These are phyloP conservation scores for Neurospora terricola DNA, from an alignment of 495 filamentous ascomycete species.

Conservation along the genomic window DNA sequence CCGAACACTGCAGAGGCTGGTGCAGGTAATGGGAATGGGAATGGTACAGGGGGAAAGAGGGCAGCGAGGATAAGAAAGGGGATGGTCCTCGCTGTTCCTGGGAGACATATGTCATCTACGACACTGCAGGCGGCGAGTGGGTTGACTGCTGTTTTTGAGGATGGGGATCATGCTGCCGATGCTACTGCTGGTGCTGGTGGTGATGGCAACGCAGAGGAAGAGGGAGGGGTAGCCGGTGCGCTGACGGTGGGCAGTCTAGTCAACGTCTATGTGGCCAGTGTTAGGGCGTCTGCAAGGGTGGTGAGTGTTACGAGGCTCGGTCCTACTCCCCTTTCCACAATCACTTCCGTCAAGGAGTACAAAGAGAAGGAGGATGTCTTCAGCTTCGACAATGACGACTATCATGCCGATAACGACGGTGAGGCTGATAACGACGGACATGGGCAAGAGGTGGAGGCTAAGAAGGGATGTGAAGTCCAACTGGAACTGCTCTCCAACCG, in stretches of 20 bases:
- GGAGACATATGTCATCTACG: conserved; percentile 38
- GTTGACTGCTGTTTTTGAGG: conserved; percentile 41
- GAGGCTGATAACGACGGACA: too few relatives aligned
- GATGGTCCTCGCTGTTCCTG: conserved; percentile 61
- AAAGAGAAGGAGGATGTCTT: background rate
- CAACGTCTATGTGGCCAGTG: conserved; percentile 75
- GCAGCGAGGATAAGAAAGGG: conserved; percentile 59
- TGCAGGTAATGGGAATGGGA: conserved; percentile 9
- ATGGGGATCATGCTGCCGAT: conserved; percentile 14
- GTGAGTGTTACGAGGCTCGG: conserved; percentile 17
- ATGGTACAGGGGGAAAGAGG: conserved; percentile 1
- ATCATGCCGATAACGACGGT: too few relatives aligned
- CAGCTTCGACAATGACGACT: too few relatives aligned
- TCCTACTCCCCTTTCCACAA: background rate
- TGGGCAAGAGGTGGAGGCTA: too few relatives aligned
- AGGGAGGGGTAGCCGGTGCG: conserved; percentile 18
- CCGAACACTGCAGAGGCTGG: conserved; percentile 3
- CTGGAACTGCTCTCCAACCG: conserved; percentile 65
- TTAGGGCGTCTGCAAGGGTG: conserved; percentile 71
- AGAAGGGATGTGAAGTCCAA: conserved; percentile 50
- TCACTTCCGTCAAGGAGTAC: background rate
- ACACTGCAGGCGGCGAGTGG: conserved; percentile 46
- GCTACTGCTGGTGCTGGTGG: background rate
- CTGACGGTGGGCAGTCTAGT: conserved; percentile 47
- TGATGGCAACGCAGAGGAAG: background rate